phyloP scores from a whole-genome alignment of 2,329 filamentous ascomycete species.

The Alternaria panax region DNA sequence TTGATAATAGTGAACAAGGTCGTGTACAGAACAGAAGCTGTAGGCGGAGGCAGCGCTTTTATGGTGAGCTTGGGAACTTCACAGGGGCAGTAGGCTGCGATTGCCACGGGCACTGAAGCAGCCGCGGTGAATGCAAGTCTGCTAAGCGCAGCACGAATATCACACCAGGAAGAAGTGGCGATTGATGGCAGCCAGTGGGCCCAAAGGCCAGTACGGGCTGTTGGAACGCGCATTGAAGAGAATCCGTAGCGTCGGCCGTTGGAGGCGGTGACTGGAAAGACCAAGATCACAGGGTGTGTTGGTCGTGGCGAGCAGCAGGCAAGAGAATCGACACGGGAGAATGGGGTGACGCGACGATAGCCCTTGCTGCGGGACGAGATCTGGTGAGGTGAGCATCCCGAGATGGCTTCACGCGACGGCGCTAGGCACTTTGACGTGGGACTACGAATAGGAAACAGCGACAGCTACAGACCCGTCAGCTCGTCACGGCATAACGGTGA shows the following conservation, averaged over 20 bases:
- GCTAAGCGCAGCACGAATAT: slow-evolving; percentile 9
- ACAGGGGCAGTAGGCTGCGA: slow-evolving; percentile 6
- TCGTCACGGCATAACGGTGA: slow-evolving; percentile 1
- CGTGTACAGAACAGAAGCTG: neutral
- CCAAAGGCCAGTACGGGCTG: neutral
- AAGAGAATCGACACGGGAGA: neutral
- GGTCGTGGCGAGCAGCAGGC: slow-evolving; percentile 9
- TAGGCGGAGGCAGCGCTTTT: slow-evolving; percentile 8
- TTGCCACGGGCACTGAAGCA: slow-evolving; percentile 8
- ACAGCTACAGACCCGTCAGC: neutral
- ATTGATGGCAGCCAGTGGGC: slow-evolving; percentile 8
- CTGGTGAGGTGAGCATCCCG: slow-evolving; percentile 4
- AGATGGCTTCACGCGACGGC: slow-evolving; percentile 9
- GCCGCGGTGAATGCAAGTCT: slow-evolving; percentile 14
- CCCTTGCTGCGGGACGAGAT: slow-evolving; percentile 4
- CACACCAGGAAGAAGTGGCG: slow-evolving; percentile 15
- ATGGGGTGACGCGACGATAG: slow-evolving; percentile 21
- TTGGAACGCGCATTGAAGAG: slow-evolving; percentile 3
- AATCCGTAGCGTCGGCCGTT: slow-evolving; percentile 3
- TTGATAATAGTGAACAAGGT: neutral
- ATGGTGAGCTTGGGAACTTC: slow-evolving; percentile 10
- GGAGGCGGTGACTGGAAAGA: slow-evolving; percentile 7
- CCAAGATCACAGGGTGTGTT: slow-evolving; percentile 1
- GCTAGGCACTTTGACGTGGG: slow-evolving; percentile 2
- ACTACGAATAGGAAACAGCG: slow-evolving; percentile 2